Conservation (phyloP, 2,329 filamentous ascomycete species). For the Neofusicoccum laricinum region DNA sequence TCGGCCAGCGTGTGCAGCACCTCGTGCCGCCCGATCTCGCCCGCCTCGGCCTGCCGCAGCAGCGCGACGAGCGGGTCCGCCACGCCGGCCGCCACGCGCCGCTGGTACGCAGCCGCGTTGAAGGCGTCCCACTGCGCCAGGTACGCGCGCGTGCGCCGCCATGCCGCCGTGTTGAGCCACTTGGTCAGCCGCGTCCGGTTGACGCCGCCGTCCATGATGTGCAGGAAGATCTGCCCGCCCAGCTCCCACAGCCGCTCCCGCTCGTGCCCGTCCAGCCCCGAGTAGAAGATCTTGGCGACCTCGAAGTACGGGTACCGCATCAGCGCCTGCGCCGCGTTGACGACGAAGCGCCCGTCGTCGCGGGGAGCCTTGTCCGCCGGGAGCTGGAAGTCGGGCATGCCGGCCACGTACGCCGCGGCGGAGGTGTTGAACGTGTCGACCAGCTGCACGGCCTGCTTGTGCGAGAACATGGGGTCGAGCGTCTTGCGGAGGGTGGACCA, state of each 20-base stretch:
- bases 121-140: conserved; percentile 10
- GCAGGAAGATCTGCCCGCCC: neutral
- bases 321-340: conserved; percentile 9
- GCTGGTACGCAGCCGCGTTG: neutral
- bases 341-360: neutral
- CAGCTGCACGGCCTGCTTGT: neutral
- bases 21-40: neutral
- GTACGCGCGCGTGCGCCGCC: neutral
- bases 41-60: neutral
- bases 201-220: neutral
- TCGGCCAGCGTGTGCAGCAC: conserved; percentile 15
- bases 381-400: neutral
- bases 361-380: neutral
- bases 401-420: neutral
- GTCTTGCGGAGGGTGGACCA: conserved; percentile 5
- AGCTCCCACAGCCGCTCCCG: conserved; percentile 11
- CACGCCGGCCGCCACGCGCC: neutral
- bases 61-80: neutral
- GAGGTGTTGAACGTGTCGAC: neutral
- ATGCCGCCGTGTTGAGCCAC: neutral
- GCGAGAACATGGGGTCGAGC: conserved; percentile 8
- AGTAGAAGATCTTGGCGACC: conserved; percentile 7
- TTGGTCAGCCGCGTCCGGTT: conserved; percentile 5
- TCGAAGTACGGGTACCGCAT: conserved; percentile 16
- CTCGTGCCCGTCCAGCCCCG: neutral